Conservation (phyloP, 495 filamentous ascomycete genomes). For the Neurospora sp. region DNA sequence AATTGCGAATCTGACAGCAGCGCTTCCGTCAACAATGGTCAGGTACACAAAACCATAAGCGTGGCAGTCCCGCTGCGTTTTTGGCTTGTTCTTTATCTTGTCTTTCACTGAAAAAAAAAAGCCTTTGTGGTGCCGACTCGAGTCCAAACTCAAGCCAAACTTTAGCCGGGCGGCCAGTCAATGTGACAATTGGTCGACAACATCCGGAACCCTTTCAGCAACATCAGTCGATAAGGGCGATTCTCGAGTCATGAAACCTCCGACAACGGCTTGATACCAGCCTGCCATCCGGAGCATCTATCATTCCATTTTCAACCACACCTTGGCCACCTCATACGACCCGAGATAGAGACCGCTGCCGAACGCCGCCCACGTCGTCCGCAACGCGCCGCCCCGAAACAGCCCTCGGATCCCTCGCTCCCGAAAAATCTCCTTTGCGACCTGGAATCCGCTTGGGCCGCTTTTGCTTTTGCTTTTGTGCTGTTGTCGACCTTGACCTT, state of each 20-base stretch:
- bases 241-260: neutral
- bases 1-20: neutral
- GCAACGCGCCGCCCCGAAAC: conserved; percentile 65
- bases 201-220: neutral
- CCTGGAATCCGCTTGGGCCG: conserved; percentile 32
- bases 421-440: conserved; percentile 50
- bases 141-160: neutral
- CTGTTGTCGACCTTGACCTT: conserved; percentile 9
- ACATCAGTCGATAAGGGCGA: neutral
- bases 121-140: neutral
- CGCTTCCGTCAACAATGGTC: neutral
- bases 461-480: neutral
- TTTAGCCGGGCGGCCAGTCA: neutral
- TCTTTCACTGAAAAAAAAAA: neutral
- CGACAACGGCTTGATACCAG: neutral
- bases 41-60: neutral
- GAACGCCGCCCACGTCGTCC: conserved; percentile 70
- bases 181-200: neutral
- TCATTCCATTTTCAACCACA: conserved; percentile 43
- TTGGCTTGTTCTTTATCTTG: neutral
- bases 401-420: conserved; percentile 61
- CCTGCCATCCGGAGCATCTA: neutral
- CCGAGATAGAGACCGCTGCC: conserved; percentile 78
- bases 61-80: neutral
- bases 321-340: conserved; percentile 69